phyloP scores from a whole-genome alignment of 495 filamentous ascomycete species.

The Penicillium coffeae region DNA sequence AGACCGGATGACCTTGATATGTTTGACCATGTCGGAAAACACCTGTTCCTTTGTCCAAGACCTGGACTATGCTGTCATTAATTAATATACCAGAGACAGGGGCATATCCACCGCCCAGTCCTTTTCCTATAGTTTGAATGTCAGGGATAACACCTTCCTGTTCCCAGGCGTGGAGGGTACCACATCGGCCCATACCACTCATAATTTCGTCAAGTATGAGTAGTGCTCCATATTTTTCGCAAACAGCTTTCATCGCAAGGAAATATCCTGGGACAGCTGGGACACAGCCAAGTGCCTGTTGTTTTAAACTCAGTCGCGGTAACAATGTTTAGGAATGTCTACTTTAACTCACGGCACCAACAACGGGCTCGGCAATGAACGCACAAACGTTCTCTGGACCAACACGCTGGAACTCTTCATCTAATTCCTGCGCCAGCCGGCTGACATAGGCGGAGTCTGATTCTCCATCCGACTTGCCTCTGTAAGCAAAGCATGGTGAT shows the following conservation, averaged over 20 bases:
- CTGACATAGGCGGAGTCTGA: conserved; percentile 50
- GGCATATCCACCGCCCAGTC: conserved; percentile 62
- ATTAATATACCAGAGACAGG: conserved; percentile 60
- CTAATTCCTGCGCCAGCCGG: conserved; percentile 63
- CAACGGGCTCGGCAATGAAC: conserved; percentile 72
- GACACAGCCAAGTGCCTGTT: conserved; percentile 18
- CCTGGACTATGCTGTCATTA: conserved; percentile 48
- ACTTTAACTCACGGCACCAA: conserved; percentile 45
- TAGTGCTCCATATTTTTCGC: conserved; percentile 61
- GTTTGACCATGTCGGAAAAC: conserved; percentile 57
- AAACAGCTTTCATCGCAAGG: conserved; percentile 57
- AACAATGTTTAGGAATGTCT: background rate
- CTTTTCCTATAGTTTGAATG: conserved; percentile 68
- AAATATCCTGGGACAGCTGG: conserved; percentile 63
- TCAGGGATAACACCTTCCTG: conserved; percentile 60
- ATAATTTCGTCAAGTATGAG: conserved; percentile 77
- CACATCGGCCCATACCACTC: conserved; percentile 71
- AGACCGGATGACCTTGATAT: conserved; percentile 56
- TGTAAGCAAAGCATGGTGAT: conserved; percentile 67
- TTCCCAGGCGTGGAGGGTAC: conserved; percentile 66
- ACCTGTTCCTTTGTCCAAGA: conserved; percentile 52
- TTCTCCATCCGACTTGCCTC: conserved; percentile 46
- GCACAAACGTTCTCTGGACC: conserved; percentile 71
- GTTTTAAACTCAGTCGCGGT: background rate
- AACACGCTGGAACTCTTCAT: conserved; percentile 67